Evolutionary conservation across 306 rosid genomes (phyloP).

Genomic region (Medicago arabica): DNA sequence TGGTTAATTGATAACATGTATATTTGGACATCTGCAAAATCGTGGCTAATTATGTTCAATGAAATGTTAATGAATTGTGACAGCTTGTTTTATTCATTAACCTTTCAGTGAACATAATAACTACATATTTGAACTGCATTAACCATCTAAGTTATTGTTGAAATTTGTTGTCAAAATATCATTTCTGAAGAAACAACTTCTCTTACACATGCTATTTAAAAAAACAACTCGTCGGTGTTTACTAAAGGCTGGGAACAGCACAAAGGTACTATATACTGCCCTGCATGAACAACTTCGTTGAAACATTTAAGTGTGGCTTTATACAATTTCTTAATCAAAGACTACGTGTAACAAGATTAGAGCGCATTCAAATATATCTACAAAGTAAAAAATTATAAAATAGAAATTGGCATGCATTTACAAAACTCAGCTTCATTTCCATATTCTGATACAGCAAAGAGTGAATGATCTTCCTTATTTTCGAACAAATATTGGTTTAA

Average conservation of each 20-base stretch:
- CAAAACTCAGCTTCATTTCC: not conserved
- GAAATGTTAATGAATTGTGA: too few relatives aligned
- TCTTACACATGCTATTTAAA: not conserved
- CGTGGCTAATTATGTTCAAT: too few relatives aligned
- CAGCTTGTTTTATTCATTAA: too few relatives aligned
- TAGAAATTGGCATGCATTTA: not conserved
- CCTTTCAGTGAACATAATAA: too few relatives aligned
- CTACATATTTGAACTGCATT: too few relatives aligned
- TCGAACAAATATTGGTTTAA: not conserved
- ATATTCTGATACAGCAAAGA: not conserved
- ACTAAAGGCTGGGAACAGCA: not conserved
- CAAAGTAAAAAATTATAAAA: not conserved
- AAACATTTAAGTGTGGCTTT: not conserved
- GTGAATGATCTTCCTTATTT: not conserved
- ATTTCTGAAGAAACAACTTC: not conserved
- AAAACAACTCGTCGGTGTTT: not conserved
- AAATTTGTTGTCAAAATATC: too few relatives aligned
- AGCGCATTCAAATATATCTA: constrained; percentile 11
- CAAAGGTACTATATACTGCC: not conserved
- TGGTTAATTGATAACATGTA: too few relatives aligned
- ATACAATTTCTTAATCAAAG: not conserved
- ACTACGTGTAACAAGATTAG: not conserved
- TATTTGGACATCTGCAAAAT: too few relatives aligned
- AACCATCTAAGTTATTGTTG: too few relatives aligned
- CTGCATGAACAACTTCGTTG: not conserved